Base-by-base conservation (phyloP, 2,329 filamentous ascomycete genomes). In the Lanzia echinophila region DNA sequence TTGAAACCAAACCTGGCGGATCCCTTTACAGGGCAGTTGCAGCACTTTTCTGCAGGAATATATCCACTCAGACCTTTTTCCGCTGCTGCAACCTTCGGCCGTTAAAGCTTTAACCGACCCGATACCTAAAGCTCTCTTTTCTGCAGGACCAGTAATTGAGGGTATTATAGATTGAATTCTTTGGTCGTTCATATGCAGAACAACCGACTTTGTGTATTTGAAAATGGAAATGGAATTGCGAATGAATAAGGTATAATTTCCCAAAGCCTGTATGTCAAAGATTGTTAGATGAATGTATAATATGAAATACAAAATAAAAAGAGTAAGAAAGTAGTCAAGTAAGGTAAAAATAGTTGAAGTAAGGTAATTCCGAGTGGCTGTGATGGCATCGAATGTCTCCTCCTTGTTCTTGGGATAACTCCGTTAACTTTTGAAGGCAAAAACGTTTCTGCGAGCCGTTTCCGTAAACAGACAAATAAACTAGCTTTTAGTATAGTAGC, bases 61-160 rank as follows among this genome's bases (percentile, higher is more conserved):
- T 42, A 54, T 44, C 22, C 38, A 44, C 52, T 39, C 51, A 49
- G 38, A 36, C 45, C 51, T 54, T 54, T 54, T 51, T 54, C 53
- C 45, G 47, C 38, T 50, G 57, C 56, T 59, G 58, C 57, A 61
- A 60, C 60, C 59, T 62, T 58, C 52, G 50, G 49, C 56, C 54
- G 53, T 58, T 56, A 55, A 50, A 54, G 50, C 56, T 58, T 62
- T 63, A 63, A 54, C 58, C 60, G 61, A 56, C 53, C 56, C 55
- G 56, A 57, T 50, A 41, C 38, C 45, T 52, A 48, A 47, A 47
- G 42, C 32, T 33, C 31, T 33, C 34, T 33, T 53, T 53, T 56
- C 43, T 54, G 49, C 54, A 55, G 58, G 24, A 20, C 44, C 46
- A 52, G 50, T 38, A 48, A 48, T 48, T 47, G 45, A 47, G 44